Conservation (phyloP, 2,329 filamentous ascomycete species). For the Fusarium multiceps region DNA sequence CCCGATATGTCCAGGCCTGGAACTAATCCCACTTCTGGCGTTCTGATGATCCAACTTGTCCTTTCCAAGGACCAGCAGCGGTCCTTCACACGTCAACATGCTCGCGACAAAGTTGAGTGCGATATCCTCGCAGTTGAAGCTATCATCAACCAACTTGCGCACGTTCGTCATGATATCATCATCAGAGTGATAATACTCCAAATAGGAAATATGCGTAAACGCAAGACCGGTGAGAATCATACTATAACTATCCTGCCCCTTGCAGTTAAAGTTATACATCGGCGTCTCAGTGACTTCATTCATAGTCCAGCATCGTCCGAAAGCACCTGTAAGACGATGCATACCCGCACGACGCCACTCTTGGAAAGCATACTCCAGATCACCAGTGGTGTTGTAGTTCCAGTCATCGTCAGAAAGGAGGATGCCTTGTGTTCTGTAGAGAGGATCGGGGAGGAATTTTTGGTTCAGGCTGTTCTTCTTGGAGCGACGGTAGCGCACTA, state of each 20-base stretch:
- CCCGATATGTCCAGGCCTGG: not conserved
- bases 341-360: constrained; percentile 51
- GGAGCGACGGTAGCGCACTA: constrained; percentile 49
- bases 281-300: constrained; percentile 35
- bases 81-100: constrained; percentile 48
- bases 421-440: constrained; percentile 51
- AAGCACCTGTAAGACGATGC: constrained; percentile 49
- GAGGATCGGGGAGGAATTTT: constrained; percentile 51
- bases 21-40: not conserved
- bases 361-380: constrained; percentile 54
- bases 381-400: constrained; percentile 48
- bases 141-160: constrained; percentile 50
- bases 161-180: constrained; percentile 44
- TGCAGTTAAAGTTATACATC: constrained; percentile 47
- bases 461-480: constrained; percentile 51
- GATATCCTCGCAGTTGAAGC: constrained; percentile 55
- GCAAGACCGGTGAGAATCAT: constrained; percentile 53
- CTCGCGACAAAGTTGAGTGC: constrained; percentile 52
- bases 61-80: constrained; percentile 47
- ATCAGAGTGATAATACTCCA: constrained; percentile 52
- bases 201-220: constrained; percentile 51
- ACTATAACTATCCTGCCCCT: constrained; percentile 43
- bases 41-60: not conserved
- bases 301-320: constrained; percentile 48
- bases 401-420: constrained; percentile 54